A percentile compares a stretch with the other conserved stretches of the same genome.
Evolutionary conservation across 1,139 yeast genomes (phyloP).

Genomic region (Insectozyma bohioensis): DNA sequence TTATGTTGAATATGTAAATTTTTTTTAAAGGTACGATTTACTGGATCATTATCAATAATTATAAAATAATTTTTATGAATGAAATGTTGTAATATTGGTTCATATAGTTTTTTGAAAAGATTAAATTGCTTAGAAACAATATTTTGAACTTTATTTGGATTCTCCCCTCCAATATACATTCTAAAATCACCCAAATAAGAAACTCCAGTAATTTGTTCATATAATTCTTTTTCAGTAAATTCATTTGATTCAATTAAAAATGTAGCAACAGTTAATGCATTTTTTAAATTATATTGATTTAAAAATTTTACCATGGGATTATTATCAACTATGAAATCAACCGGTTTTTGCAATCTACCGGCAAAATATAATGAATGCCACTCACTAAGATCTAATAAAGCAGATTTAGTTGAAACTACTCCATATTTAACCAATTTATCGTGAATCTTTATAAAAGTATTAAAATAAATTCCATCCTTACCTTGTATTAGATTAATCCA

Average conservation of each 20-base stretch:
- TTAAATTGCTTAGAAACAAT: slow-evolving; percentile 77
- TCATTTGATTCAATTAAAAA: slow-evolving; percentile 38
- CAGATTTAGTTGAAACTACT: slow-evolving; percentile 60
- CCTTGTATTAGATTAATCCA: slow-evolving; percentile 62
- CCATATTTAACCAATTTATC: slow-evolving; percentile 77
- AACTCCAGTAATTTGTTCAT: slow-evolving; percentile 72
- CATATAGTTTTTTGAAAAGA: slow-evolving; percentile 68
- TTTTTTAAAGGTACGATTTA: slow-evolving; percentile 20
- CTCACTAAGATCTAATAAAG: slow-evolving; percentile 66
- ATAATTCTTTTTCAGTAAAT: slow-evolving; percentile 66
- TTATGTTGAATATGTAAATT: slow-evolving; percentile 20
- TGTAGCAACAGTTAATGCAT: slow-evolving; percentile 76
- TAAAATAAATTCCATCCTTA: slow-evolving; percentile 95
- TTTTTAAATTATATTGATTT: slow-evolving; percentile 74
- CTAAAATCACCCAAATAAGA: slow-evolving; percentile 93
- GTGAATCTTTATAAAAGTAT: slow-evolving; percentile 72
- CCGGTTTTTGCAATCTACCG: slow-evolving; percentile 94
- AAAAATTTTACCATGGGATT: slow-evolving; percentile 51
- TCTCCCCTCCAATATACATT: slow-evolving; percentile 84
- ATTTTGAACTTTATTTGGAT: slow-evolving; percentile 83
- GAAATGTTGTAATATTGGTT: slow-evolving; percentile 50
- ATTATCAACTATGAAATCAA: slow-evolving; percentile 60
- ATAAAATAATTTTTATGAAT: slow-evolving; percentile 21
- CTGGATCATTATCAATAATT: slow-evolving; percentile 17
- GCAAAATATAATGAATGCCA: slow-evolving; percentile 90